Percentiles rank a stretch among this genome's conserved stretches.
Conservation (phyloP, 306 rosid species). For the Cucumis sativus region Cucumber_9930_V3 NC_026657.2:30808001-30808500, state of each 20-base stretch:
- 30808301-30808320: neutral
- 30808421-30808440: too few relatives aligned
- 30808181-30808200: slow-evolving; percentile 22
- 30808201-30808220: slow-evolving; percentile 4
- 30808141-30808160: neutral
- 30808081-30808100: neutral
- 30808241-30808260: slow-evolving; percentile 4
- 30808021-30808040: slow-evolving; percentile 93
- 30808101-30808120: neutral
- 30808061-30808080: neutral
- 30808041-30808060: slow-evolving; percentile 79
- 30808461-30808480: too few relatives aligned
- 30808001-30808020: slow-evolving; percentile 88
- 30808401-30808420: too few relatives aligned
- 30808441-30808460: too few relatives aligned
- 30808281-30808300: neutral
- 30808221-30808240: neutral
- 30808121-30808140: neutral
- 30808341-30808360: neutral
- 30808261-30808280: neutral
- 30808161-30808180: slow-evolving; percentile 19
- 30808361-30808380: too few relatives aligned
- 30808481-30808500: too few relatives aligned
- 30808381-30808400: too few relatives aligned
- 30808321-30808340: neutral